Base-by-base conservation (phyloP, 2,329 filamentous ascomycete genomes). In the Fusarium liriodendri region DNA sequence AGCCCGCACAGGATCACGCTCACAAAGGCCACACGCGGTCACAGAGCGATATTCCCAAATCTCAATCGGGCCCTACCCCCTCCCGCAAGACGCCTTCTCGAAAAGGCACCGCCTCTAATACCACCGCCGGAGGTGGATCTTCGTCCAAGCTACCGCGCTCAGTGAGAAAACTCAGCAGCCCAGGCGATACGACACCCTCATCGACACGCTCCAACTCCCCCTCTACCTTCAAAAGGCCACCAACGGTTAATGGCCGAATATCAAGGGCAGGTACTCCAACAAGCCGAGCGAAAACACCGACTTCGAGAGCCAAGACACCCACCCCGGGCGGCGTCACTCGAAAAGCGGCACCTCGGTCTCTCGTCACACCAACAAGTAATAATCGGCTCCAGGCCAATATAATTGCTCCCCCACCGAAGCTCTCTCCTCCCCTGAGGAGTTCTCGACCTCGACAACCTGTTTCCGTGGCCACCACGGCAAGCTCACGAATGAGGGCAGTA, bases 391-490 rank as follows among this genome's bases (percentile, higher is more conserved):
- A 93, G 76, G 93, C 94, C 42, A 94, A 93, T 80, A 93, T 97
- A 74, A 89, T 92, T 66, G 86, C 90, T 37, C 90, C 93, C 50
- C 87, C 88, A 20, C 90, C 93, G 1, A 94, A 94, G 79, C 88
- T 92, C 37, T 97, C 95, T 1, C 94, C 95, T 5, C 90, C 92
- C 11, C 84, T 97, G 58, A 90, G 95, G 79, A 97, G 94, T 79
- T 97, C 94, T 47, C 88, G 94, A 47, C 94, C 94, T n/a, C 88
- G 94, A 61, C 92, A 94, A 78, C 92, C 93, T 10, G 91, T 97
- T 25, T 94, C 94, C 11, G 87, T 90, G 64, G 93, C 93, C n/a
- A 89, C 89, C 3, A 93, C 93, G n/a, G 87, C 91, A 35, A 90
- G 91, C 64, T 93, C 93, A 38, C 89, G 92, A 66, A 89, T 91